Conservation (phyloP, 495 filamentous ascomycete species). For the Hypoxylon perforatum region DNA sequence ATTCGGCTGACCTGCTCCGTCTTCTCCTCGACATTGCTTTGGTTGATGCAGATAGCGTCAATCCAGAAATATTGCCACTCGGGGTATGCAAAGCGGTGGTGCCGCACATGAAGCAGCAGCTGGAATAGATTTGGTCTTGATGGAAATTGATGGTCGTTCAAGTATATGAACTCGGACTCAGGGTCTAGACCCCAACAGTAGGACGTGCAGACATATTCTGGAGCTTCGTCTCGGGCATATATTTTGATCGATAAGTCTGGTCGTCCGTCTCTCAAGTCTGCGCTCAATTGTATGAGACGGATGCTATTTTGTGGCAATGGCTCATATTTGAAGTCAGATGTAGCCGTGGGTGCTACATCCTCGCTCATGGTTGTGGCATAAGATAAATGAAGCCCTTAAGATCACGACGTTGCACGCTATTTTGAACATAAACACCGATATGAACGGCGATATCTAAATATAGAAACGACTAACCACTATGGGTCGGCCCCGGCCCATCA, state of each 20-base stretch:
- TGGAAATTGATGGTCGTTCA: neutral
- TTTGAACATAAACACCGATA: too few relatives aligned
- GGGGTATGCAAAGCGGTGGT: neutral
- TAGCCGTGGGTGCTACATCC: neutral
- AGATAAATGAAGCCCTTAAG: neutral
- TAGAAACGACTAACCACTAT: neutral
- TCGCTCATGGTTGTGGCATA: neutral
- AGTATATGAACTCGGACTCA: constrained; percentile 13
- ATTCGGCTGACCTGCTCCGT: constrained; percentile 28
- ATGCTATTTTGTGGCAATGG: neutral
- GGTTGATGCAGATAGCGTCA: constrained; percentile 36
- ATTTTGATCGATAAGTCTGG: constrained; percentile 5
- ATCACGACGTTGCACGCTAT: too few relatives aligned
- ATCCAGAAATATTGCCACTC: constrained; percentile 26
- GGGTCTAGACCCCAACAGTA: constrained; percentile 10
- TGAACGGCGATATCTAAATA: neutral
- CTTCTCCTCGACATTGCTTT: constrained; percentile 26
- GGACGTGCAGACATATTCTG: constrained; percentile 15
- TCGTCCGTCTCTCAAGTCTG: constrained; percentile 9
- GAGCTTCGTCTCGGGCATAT: neutral
- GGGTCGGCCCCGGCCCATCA: too few relatives aligned
- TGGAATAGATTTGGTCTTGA: constrained; percentile 11
- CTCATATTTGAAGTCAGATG: constrained; percentile 5
- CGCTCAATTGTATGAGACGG: neutral
- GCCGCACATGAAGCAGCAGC: neutral